Evolutionary conservation across 106 monocot genomes (phyloP), one percentile per base, ranked within the genome.

Genomic region (Iris macrosiphon): DNA sequence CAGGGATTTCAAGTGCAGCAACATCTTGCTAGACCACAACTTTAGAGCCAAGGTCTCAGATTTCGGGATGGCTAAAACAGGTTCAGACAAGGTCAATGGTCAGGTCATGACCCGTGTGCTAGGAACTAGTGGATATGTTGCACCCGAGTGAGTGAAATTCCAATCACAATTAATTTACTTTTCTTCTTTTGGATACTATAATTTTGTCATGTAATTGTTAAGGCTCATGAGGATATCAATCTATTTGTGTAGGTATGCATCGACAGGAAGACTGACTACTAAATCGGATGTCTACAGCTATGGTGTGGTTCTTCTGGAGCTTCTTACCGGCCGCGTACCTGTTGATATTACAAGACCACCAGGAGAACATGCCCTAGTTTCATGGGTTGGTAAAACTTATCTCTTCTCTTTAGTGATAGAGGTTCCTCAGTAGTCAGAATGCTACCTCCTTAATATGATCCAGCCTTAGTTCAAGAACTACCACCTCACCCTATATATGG

Each of bases 271-370:
- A 53, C 53, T 96, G 66, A 90, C 96, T 1, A 87, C 80, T 0
- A 96, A 96, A 55, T 96, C 96, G 40, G 96, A 96, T 75, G 96
- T 96, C 42, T 96, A 96, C 57, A 90, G 96, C 42, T 96, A 86
- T 60, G 96, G 96, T 1, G 83, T 96, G 13, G 90, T 96, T 45
- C 79, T 96, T 61, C 72, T 96, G 2, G 77, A 96, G 66, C 79
- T 96, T 40, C 55, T 90, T 32, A 96, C 96, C 1, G 90, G 96
- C 0, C 57, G 90, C 10, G 55, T 65, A 6, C 89, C 96, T 5
- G 77, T 96, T 6, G 89, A 96, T 61, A 58, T 62, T n/a, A 75
- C 52, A 59, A 73, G 69, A 39, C 86, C 86, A 23, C 74, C 82
- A 11, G 86, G 80, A 39, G 79, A 89, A 40, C 83, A 90, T 60